phyloP scores from a whole-genome alignment of 2,329 filamentous ascomycete species.

The Venturia aucupariae region DNA sequence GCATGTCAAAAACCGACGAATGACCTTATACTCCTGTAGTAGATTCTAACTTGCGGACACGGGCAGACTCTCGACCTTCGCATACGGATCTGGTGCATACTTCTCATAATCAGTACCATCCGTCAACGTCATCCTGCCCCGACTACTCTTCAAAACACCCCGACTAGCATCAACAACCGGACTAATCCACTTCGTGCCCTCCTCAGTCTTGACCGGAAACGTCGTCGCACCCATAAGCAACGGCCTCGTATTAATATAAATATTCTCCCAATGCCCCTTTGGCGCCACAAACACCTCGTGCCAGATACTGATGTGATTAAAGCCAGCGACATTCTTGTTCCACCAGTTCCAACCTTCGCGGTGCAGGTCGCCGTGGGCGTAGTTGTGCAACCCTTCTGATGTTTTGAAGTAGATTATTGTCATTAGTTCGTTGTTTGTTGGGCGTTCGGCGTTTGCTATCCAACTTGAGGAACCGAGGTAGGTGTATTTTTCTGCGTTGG shows the following conservation, averaged over 20 bases:
- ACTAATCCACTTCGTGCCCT: slow-evolving; percentile 21
- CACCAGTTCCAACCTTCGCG: slow-evolving; percentile 44
- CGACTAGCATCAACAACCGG: slow-evolving; percentile 27
- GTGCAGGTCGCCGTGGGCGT: slow-evolving; percentile 43
- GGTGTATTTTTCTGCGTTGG: slow-evolving; percentile 37
- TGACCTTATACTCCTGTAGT: background rate
- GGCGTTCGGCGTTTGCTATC: slow-evolving; percentile 39
- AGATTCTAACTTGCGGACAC: background rate
- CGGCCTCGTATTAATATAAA: slow-evolving; percentile 37
- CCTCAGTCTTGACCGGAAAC: slow-evolving; percentile 5
- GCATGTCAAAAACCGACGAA: background rate
- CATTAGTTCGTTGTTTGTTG: slow-evolving; percentile 34
- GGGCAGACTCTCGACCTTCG: background rate
- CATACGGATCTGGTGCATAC: background rate
- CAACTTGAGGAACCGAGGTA: slow-evolving; percentile 31
- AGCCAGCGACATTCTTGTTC: slow-evolving; percentile 27
- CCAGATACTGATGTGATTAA: slow-evolving; percentile 40
- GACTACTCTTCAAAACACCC: slow-evolving; percentile 25
- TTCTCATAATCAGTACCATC: slow-evolving; percentile 11
- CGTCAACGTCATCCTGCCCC: slow-evolving; percentile 22
- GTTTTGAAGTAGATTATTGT: slow-evolving; percentile 43
- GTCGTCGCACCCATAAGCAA: slow-evolving; percentile 23
- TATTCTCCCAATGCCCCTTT: slow-evolving; percentile 39
- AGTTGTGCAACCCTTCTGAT: slow-evolving; percentile 41
- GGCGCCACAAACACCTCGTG: slow-evolving; percentile 46